phyloP scores from a whole-genome alignment of 257 asterid species.

The Salvia rosmarinus region DNA sequence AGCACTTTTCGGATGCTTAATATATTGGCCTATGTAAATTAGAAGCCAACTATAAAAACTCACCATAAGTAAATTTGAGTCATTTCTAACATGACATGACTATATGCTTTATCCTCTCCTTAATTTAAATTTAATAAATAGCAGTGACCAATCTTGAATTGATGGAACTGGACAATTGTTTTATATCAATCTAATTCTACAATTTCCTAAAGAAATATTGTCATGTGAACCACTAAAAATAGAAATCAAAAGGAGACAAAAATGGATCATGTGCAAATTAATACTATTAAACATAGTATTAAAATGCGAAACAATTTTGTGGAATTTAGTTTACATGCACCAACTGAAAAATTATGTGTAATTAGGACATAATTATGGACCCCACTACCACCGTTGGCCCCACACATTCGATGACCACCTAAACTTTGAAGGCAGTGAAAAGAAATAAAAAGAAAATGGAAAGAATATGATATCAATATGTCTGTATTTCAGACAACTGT shows the following conservation, averaged over 20 bases:
- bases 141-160: background rate
- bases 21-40: background rate
- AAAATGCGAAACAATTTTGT: conserved; percentile 20
- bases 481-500: conserved; percentile 38
- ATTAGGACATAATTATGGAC: conserved; percentile 42
- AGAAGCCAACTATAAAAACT: conserved; percentile 19
- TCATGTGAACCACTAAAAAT: conserved; percentile 19
- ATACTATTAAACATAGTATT: background rate
- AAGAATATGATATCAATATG: conserved; percentile 10
- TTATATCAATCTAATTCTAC: background rate
- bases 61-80: background rate
- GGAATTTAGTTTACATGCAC: conserved; percentile 52
- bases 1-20: background rate
- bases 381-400: conserved; percentile 41
- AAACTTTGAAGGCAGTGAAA: conserved; percentile 31
- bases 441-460: conserved; percentile 34
- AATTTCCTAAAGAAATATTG: too few species aligned
- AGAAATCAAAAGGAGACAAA: background rate
- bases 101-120: background rate
- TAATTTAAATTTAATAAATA: background rate
- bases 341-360: conserved; percentile 37
- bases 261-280: conserved; percentile 37
- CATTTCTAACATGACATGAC: background rate
- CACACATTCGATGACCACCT: conserved; percentile 30
- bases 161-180: background rate